Conservation (phyloP, 169 alveolate species). For the Plasmodium cynomolgi region DNA sequence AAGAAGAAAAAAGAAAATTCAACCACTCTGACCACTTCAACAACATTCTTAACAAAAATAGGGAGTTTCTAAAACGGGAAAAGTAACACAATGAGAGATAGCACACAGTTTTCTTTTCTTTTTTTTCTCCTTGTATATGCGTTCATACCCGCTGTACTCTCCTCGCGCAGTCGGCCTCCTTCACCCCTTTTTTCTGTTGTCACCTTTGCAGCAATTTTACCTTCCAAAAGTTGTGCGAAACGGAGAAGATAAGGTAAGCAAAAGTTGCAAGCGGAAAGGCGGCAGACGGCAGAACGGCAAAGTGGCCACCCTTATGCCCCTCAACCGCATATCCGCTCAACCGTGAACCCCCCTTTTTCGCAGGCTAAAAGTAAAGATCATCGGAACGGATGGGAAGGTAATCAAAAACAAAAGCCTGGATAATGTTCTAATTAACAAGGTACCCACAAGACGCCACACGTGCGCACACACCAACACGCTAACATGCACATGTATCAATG, state of each 20-base stretch:
- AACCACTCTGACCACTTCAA: constrained; percentile 25
- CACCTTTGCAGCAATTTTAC: constrained; percentile 20
- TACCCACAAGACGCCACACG: neutral
- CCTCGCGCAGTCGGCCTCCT: neutral
- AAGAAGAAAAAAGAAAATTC: neutral
- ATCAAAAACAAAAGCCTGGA: constrained; percentile 59
- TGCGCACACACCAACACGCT: neutral
- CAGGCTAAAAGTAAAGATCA: constrained; percentile 63
- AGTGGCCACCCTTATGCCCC: neutral
- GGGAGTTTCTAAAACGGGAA: constrained; percentile 39
- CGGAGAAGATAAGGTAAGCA: constrained; percentile 51
- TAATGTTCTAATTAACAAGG: constrained; percentile 70
- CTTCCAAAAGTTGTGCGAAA: constrained; percentile 18
- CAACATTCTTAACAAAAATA: constrained; percentile 59
- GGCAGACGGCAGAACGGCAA: neutral
- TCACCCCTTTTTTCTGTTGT: neutral
- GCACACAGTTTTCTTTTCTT: neutral
- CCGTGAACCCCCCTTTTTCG: neutral
- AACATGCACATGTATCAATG: neutral
- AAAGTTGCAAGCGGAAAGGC: neutral
- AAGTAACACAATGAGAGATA: neutral
- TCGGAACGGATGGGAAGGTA: constrained; percentile 56
- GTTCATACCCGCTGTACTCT: neutral
- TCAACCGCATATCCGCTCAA: neutral
- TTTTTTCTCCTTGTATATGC: neutral